Conservation (phyloP, 139 green algal species). For the Diplosphaera chodatii region DNA sequence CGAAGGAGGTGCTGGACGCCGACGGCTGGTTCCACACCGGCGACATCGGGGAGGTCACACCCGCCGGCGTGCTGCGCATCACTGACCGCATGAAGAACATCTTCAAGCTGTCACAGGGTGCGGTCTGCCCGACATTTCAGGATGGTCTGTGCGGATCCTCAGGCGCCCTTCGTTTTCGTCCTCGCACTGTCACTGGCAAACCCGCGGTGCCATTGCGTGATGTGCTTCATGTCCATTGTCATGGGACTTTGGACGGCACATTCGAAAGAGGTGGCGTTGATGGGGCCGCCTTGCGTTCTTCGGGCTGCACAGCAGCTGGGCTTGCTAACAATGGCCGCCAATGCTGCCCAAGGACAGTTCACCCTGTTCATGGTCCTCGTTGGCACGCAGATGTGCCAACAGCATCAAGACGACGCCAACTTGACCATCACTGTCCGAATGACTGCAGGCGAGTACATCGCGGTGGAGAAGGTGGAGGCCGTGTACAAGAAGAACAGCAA, state of each 20-base stretch:
- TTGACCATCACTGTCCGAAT: not conserved
- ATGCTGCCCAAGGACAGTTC: too few species aligned
- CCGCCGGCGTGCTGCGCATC: conserved; percentile 75
- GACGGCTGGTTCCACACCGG: conserved; percentile 93
- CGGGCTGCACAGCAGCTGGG: not conserved
- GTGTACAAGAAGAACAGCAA: conserved; percentile 75
- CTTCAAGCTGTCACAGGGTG: conserved; percentile 94
- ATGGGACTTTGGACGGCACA: too few species aligned
- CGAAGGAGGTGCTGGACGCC: conserved; percentile 54
- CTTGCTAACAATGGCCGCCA: not conserved
- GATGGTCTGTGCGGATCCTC: too few species aligned
- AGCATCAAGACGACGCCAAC: not conserved
- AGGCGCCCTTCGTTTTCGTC: too few species aligned
- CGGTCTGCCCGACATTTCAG: too few species aligned
- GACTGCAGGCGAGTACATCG: conserved; percentile 89
- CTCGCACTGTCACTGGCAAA: too few species aligned
- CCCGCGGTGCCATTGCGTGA: too few species aligned
- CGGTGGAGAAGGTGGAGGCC: conserved; percentile 92
- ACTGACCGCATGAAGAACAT: conserved; percentile 99
- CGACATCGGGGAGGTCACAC: conserved; percentile 80
- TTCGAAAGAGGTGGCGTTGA: too few species aligned
- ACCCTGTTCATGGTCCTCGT: too few species aligned
- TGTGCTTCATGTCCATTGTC: too few species aligned
- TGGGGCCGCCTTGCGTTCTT: too few species aligned
- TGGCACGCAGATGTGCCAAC: too few species aligned